phyloP scores from a whole-genome alignment of 345 rosid genomes.

The Clausena lansium region DNA sequence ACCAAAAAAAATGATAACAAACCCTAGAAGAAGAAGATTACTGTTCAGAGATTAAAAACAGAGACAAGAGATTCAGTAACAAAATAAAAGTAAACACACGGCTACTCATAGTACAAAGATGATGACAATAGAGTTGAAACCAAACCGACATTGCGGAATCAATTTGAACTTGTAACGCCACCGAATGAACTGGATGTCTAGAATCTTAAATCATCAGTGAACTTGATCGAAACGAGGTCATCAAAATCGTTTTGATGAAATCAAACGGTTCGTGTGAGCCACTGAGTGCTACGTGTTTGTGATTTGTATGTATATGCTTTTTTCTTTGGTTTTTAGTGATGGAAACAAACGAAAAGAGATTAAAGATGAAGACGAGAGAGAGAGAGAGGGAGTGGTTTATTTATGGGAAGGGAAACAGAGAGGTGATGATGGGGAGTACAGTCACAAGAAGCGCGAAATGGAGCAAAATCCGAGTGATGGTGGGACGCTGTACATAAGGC shows the following conservation, averaged over 20 bases:
- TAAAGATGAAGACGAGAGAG: not conserved
- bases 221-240: not conserved
- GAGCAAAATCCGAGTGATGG: not conserved
- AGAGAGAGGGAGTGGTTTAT: not conserved
- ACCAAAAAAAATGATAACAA: too few relatives aligned
- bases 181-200: not conserved
- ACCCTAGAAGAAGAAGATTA: too few relatives aligned
- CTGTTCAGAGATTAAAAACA: not conserved
- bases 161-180: not conserved
- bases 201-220: not conserved
- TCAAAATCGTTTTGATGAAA: not conserved
- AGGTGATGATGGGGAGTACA: not conserved
- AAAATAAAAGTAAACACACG: not conserved
- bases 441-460: constrained; percentile 8
- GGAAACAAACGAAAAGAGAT: not conserved
- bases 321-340: not conserved
- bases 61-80: too few relatives aligned
- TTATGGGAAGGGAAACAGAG: not conserved
- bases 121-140: not conserved
- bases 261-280: not conserved
- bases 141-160: too few relatives aligned
- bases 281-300: not conserved
- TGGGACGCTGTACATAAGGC: not conserved
- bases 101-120: not conserved
- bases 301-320: too few relatives aligned